These are phyloP conservation scores for Verticillium nonalfalfae DNA, from an alignment of 2,329 filamentous ascomycete genomes.

Conservation along the genomic window DNA sequence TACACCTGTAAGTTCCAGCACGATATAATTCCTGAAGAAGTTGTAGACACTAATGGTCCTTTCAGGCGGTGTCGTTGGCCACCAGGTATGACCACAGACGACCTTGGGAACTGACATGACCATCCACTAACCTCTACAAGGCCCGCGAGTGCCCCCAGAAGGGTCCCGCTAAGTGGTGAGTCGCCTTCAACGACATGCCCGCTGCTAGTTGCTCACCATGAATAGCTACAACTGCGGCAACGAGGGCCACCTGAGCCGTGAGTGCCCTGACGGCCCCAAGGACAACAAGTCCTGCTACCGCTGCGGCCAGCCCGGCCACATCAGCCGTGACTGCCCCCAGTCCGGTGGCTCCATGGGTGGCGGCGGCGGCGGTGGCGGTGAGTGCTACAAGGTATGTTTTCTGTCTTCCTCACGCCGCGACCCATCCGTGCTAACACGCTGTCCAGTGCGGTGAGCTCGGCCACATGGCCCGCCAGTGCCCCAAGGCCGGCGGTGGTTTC, in stretches of 20 bases:
- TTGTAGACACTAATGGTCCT: neutral
- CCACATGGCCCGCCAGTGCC: constrained; percentile 91
- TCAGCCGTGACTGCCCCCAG: constrained; percentile 72
- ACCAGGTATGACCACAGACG: constrained; percentile 13
- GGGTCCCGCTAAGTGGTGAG: constrained; percentile 75
- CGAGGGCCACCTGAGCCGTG: constrained; percentile 48
- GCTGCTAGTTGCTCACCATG: constrained; percentile 12
- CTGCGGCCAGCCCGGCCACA: constrained; percentile 79
- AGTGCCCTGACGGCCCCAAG: constrained; percentile 85
- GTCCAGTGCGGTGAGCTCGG: constrained; percentile 80
- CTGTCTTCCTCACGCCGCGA: neutral
- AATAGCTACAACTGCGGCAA: constrained; percentile 74
- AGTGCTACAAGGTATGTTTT: constrained; percentile 77
- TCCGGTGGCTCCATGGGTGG: constrained; percentile 40
- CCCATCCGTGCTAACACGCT: constrained; percentile 5
- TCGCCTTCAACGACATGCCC: constrained; percentile 11
- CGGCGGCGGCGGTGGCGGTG: constrained; percentile 42
- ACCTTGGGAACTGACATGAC: neutral
- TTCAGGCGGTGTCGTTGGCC: constrained; percentile 17
- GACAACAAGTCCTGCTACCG: constrained; percentile 75
- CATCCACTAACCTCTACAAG: constrained; percentile 30
- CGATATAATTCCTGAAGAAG: constrained; percentile 9
- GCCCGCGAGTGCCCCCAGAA: constrained; percentile 83
- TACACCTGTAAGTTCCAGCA: constrained; percentile 40
- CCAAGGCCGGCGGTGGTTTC: constrained; percentile 49